Percentiles rank a stretch among this genome's conserved stretches.
phyloP scores from a whole-genome alignment of 176 grass and related monocot species.

The Eleusine indica region DNA sequence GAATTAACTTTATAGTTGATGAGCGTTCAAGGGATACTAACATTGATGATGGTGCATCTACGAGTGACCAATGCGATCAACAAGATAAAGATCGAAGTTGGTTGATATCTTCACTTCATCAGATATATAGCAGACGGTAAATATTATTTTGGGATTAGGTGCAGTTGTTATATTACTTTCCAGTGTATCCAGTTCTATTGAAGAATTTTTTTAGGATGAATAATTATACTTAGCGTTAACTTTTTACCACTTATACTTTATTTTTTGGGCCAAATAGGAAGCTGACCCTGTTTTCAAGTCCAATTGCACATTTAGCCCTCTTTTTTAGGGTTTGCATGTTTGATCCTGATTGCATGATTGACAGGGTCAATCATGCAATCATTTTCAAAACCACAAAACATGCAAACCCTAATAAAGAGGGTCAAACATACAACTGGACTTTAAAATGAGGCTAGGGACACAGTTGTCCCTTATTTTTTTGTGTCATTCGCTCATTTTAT shows the following conservation, averaged over 20 bases:
- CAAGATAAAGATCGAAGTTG: slow-evolving; percentile 93
- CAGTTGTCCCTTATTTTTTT: not conserved
- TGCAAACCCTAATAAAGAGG: too few relatives aligned
- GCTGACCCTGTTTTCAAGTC: too few relatives aligned
- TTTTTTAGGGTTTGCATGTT: too few relatives aligned
- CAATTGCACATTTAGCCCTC: too few relatives aligned
- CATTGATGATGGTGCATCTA: slow-evolving; percentile 55
- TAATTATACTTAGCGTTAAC: slow-evolving; percentile 9
- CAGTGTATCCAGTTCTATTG: slow-evolving; percentile 33
- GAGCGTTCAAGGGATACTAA: slow-evolving; percentile 55
- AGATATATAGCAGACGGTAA: slow-evolving; percentile 98
- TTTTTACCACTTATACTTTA: slow-evolving; percentile 7
- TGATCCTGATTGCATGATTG: too few relatives aligned
- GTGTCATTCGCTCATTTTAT: slow-evolving; percentile 28
- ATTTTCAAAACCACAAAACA: too few relatives aligned
- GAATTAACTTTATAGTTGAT: slow-evolving; percentile 94
- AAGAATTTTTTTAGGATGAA: not conserved
- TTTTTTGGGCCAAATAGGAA: not conserved
- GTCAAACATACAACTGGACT: too few relatives aligned
- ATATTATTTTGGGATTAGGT: slow-evolving; percentile 34
- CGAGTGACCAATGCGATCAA: slow-evolving; percentile 61
- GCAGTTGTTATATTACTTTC: slow-evolving; percentile 41
- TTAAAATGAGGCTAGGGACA: too few relatives aligned
- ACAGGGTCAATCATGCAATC: too few relatives aligned
- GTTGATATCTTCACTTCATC: slow-evolving; percentile 95